Base-by-base conservation (phyloP, 75 land plant species). In the Pinus tabuliformis region DNA sequence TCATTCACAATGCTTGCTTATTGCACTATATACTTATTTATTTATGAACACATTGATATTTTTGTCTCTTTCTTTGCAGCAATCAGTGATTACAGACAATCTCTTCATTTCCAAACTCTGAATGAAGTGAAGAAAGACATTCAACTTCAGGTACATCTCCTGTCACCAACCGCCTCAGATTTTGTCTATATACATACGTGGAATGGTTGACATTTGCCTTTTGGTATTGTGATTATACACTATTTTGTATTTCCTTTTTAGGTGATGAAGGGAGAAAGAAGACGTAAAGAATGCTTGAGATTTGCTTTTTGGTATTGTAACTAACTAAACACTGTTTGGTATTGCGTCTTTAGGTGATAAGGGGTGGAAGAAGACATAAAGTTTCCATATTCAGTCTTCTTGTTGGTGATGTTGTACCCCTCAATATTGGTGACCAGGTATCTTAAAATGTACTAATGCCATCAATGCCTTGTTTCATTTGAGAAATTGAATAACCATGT, bases 351-450 rank as follows among this genome's bases (percentile, higher is more conserved):
- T 59, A 92, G 95, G 93, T 91, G 42, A 78, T 91, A 24, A 81
- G 95, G 79, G 89, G 86, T 71, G 95, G 95, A 57, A 86, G 89
- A 87, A 81, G 94, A 74, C 74, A 77, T 21, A 80, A 81, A 52
- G 56, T 85, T 73, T 93, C 96, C 20, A 91, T 93, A 75, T 93
- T 82, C 77, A 94, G 91, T 59, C 39, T 93, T 81, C 90, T 93
- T 24, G 96, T 93, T 74, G 96, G 96, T 73, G 96, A 93, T 76
- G 75, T 93, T 57, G 80, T 93, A 39, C 91, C 95, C 36, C 85
- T 93, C 37, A 93, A 85, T 68, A 91, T 91, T 33, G 93, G 95
- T 57, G 91, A 93, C 78, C 95, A 93, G 85, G 95, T 90, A 58
- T 13, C 61, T 78, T 14, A 3, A 21, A 26, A 42, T 77, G 9